These are phyloP conservation scores for Yarrowia sp. DNA, from an alignment of 805 yeast species.

Conservation along the genomic window DNA sequence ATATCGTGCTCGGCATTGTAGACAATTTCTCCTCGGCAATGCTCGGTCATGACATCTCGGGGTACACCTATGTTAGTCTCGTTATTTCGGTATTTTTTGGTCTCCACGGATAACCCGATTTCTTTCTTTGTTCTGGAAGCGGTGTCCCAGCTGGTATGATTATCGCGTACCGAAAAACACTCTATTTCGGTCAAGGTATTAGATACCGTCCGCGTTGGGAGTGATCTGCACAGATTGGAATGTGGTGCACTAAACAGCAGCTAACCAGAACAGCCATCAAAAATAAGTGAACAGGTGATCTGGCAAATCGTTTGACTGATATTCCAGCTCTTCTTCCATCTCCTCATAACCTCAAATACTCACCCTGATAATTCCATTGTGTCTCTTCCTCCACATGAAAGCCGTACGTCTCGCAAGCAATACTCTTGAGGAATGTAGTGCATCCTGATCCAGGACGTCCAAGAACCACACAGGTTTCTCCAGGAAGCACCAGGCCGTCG, in stretches of 20 bases:
- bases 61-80: slow-evolving; percentile 47
- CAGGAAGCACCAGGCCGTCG: slow-evolving; percentile 65
- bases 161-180: slow-evolving; percentile 45
- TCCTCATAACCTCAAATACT: slow-evolving; percentile 47
- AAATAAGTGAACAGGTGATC: neutral
- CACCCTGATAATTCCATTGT: slow-evolving; percentile 55
- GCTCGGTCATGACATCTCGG: slow-evolving; percentile 57
- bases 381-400: slow-evolving; percentile 59
- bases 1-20: slow-evolving; percentile 72
- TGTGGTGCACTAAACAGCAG: neutral
- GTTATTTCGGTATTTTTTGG: slow-evolving; percentile 49
- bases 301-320: no score
- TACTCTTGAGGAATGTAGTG: slow-evolving; percentile 62
- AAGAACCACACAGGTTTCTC: slow-evolving; percentile 70
- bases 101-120: neutral
- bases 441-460: slow-evolving; percentile 86
- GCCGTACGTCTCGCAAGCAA: slow-evolving; percentile 59
- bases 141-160: slow-evolving; percentile 44
- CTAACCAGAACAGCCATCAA: neutral
- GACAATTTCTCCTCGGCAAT: slow-evolving; percentile 72
- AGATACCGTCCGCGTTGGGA: slow-evolving; percentile 60
- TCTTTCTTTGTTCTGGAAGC: neutral
- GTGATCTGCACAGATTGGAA: slow-evolving; percentile 45
- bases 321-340: no score
- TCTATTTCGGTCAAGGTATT: slow-evolving; percentile 50